phyloP scores from a whole-genome alignment of 345 rosid species.

The Viola odorata region DNA sequence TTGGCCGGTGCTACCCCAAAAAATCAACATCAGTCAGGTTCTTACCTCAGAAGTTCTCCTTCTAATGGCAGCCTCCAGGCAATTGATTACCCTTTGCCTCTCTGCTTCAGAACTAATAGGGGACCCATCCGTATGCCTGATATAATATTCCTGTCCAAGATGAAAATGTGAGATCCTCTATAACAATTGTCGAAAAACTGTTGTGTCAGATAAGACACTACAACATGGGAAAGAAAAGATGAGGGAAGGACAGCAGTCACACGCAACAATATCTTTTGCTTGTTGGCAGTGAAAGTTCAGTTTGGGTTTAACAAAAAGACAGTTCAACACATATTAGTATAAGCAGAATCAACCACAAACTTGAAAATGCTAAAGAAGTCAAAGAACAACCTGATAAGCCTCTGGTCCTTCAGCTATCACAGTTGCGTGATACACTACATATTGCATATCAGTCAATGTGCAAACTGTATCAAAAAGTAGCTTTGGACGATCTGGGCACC shows the following conservation, averaged over 20 bases:
- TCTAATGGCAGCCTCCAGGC: constrained; percentile 92
- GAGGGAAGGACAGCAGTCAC: no score
- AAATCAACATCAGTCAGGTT: constrained; percentile 1
- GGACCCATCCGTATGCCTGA: constrained; percentile 79
- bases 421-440: constrained; percentile 68
- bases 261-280: neutral
- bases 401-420: constrained; percentile 69
- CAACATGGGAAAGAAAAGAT: no score
- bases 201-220: neutral
- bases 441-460: constrained; percentile 79
- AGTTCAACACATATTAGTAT: neutral
- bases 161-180: neutral
- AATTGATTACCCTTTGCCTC: constrained; percentile 80
- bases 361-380: constrained; percentile 1
- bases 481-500: constrained; percentile 70
- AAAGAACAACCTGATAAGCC: constrained; percentile 58
- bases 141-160: constrained; percentile 67
- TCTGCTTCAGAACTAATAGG: constrained; percentile 94
- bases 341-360: constrained; percentile 1
- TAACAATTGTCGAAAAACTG: neutral
- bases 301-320: neutral
- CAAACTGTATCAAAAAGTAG: constrained; percentile 71
- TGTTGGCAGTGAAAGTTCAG: neutral
- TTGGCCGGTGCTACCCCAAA: neutral
- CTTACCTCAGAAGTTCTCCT: constrained; percentile 65